phyloP scores from a whole-genome alignment of 768 basidiomycete genomes.

The Strobilomyces confusus region DNA sequence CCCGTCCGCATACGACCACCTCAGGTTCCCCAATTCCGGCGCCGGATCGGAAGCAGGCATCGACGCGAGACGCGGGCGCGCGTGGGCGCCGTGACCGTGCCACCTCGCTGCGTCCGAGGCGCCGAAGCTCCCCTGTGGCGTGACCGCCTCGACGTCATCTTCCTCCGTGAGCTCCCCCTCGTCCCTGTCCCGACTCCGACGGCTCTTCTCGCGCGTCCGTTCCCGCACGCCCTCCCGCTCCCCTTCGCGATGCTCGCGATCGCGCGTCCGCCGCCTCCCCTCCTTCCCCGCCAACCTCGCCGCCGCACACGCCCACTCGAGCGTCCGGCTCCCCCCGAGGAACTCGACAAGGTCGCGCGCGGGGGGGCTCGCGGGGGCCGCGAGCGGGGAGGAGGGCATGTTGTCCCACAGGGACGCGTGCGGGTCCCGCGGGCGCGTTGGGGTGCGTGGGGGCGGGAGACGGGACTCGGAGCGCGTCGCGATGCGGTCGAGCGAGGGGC shows the following conservation, averaged over 20 bases:
- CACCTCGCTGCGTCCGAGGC: conserved; percentile 40
- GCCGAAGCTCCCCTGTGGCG: conserved; percentile 51
- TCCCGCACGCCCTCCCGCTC: not conserved
- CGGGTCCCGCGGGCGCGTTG: conserved; percentile 28
- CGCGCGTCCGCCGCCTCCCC: conserved; percentile 19
- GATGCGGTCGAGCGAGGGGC: conserved; percentile 32
- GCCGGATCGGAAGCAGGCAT: not conserved
- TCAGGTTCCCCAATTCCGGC: not conserved
- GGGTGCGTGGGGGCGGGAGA: conserved; percentile 27
- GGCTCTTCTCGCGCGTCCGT: conserved; percentile 1
- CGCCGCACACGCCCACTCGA: conserved; percentile 37
- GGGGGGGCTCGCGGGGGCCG: conserved; percentile 30
- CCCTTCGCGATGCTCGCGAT: too few species aligned
- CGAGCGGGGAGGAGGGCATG: conserved; percentile 43
- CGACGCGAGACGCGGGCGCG: conserved; percentile 2
- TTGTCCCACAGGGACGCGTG: conserved; percentile 31
- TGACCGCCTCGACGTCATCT: conserved; percentile 61
- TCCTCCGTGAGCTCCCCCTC: conserved; percentile 43
- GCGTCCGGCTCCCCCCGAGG: conserved; percentile 24
- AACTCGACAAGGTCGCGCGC: conserved; percentile 31
- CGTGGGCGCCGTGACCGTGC: conserved; percentile 22
- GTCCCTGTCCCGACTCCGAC: conserved; percentile 13
- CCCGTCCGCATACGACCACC: not conserved
- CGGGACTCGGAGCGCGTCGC: conserved; percentile 31
- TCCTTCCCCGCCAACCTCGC: conserved; percentile 48